Evolutionary conservation across 768 basidiomycete genomes (phyloP), one percentile per base, ranked within the genome.

Genomic region (Tephrocybe rancida): DNA sequence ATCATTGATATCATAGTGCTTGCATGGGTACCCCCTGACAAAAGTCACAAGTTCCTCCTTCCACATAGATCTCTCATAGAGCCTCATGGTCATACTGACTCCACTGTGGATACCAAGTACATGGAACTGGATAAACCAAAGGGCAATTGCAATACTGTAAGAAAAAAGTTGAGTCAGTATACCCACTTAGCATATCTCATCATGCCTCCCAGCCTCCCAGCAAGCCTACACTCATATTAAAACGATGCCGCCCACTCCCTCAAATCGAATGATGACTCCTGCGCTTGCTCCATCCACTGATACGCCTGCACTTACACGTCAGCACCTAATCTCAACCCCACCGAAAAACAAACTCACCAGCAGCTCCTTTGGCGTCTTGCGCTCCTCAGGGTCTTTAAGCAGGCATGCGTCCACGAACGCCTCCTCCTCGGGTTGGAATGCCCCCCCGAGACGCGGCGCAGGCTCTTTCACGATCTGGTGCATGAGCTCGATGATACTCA

Each of bases 401-500:
- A 98, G 69, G 73, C 95, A 98, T 37, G 84, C 85, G 67, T 96
- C 88, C 30, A 98, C 85, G 59, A 99, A 98, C 39, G 77, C 78
- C 58, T 92, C 90, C 25, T 89, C 88, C 64, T 86, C 83, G 48
- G 67, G 67, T 5, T 87, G 85, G 76, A 76, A 82, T 38, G 87
- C 84, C 0, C 84, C 81, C 6, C 85, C 86, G 54, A 99, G 71
- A 64, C 83, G 79, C 35, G 97, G 97, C 22, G 97, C 96, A 50
- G 95, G 94, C 73, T 98, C 97, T 66, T 96, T 97, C 46, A 99
- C 96, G 64, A 99, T 98, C 66, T 98, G 92, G 65, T 98, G 97
- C 62, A 99, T 76, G 44, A 99, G 70, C 73, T 99, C 97, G 54
- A 99, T 76, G 70, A 99, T 98, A 62, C 88, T 91, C 95, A 99